Percentiles rank a stretch among this genome's conserved stretches.
Conservation (phyloP, 192 early-diverging fungal species). For the Mortierella antarctica region DNA sequence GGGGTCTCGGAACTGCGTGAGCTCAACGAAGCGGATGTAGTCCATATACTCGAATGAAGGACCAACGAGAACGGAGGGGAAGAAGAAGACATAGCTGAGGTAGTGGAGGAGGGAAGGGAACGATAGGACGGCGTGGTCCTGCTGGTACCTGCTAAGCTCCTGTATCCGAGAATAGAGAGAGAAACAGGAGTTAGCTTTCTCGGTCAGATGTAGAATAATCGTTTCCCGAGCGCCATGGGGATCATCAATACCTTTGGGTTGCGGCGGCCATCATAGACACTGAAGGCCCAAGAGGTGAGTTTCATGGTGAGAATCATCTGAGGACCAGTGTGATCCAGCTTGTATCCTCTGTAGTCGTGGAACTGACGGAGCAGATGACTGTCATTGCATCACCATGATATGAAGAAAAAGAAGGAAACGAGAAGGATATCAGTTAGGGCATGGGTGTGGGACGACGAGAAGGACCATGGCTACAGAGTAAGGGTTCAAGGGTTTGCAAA, state of each 20-base stretch:
- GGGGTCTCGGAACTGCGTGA: slow-evolving; percentile 41
- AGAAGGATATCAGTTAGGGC: not conserved
- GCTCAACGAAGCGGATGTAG: slow-evolving; percentile 61
- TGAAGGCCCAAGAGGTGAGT: slow-evolving; percentile 88
- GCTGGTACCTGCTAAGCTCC: slow-evolving; percentile 76
- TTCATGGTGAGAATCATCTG: slow-evolving; percentile 98
- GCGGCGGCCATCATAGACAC: slow-evolving; percentile 79
- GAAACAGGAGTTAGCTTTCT: not conserved
- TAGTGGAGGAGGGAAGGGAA: slow-evolving; percentile 81
- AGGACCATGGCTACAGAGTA: not conserved
- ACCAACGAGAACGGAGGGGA: slow-evolving; percentile 84
- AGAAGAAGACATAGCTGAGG: slow-evolving; percentile 92
- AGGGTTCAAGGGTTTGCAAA: not conserved
- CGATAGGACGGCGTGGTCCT: slow-evolving; percentile 64
- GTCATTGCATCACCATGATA: not conserved
- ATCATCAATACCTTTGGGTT: slow-evolving; percentile 33
- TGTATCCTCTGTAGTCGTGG: slow-evolving; percentile 57
- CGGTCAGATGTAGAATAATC: not conserved
- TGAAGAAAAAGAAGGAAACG: slow-evolving; percentile 1
- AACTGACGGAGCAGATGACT: slow-evolving; percentile 65
- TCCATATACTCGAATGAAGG: slow-evolving; percentile 84
- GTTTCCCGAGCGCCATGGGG: not conserved
- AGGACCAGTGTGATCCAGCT: slow-evolving; percentile 88
- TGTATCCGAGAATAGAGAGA: slow-evolving; percentile 11
- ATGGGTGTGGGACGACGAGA: not conserved